These are phyloP conservation scores for Aspergillus hortae DNA, from an alignment of 2,329 filamentous ascomycete genomes.

Conservation along the genomic window DNA sequence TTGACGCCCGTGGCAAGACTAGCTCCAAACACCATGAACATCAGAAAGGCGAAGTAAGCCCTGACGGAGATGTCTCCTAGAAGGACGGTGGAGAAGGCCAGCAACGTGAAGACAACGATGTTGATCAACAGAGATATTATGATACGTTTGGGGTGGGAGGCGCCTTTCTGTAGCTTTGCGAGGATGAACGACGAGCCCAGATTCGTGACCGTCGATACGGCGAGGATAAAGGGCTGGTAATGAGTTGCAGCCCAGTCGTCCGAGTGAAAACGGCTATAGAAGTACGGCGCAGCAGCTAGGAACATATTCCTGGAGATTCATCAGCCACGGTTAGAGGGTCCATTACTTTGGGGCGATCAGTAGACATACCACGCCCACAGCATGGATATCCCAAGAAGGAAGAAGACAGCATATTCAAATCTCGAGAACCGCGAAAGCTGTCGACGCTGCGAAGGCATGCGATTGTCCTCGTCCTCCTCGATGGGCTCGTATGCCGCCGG, in stretches of 20 bases:
- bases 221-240: conserved; percentile 87
- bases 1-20: conserved; percentile 79
- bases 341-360: not conserved
- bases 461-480: conserved; percentile 29
- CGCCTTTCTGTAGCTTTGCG: conserved; percentile 73
- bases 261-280: conserved; percentile 72
- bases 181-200: conserved; percentile 72
- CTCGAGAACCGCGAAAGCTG: conserved; percentile 62
- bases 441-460: conserved; percentile 7
- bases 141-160: conserved; percentile 87
- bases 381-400: conserved; percentile 86
- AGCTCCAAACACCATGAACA: conserved; percentile 75
- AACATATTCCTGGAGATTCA: conserved; percentile 84
- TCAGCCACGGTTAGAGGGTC: conserved; percentile 4
- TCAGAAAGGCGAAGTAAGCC: conserved; percentile 75
- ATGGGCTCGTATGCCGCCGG: conserved; percentile 26
- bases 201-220: conserved; percentile 81
- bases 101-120: conserved; percentile 68
- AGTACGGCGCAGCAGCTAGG: conserved; percentile 89
- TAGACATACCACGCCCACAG: conserved; percentile 83
- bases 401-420: conserved; percentile 81
- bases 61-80: conserved; percentile 61
- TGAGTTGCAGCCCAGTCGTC: conserved; percentile 69
- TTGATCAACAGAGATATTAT: conserved; percentile 72
- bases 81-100: conserved; percentile 73